Conservation (phyloP, 331 rosid genomes). For the Erythrophleum ivorense region DNA sequence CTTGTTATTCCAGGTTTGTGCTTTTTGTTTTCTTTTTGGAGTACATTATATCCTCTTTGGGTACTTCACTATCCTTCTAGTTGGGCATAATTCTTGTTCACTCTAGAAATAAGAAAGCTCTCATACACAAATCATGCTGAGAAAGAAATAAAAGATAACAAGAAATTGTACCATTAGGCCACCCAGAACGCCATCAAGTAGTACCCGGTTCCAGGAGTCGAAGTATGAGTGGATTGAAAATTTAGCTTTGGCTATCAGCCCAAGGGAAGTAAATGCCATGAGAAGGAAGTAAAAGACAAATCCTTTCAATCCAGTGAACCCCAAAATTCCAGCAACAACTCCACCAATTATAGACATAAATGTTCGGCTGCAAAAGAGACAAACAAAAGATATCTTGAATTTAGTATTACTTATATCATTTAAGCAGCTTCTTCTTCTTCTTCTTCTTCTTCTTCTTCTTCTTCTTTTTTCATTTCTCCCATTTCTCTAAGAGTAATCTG, state of each 20-base stretch:
- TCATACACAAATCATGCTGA: constrained; percentile 19
- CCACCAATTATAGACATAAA: constrained; percentile 92
- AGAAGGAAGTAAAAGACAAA: constrained; percentile 64
- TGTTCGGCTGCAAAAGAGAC: constrained; percentile 76
- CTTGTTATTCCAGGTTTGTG: constrained; percentile 1
- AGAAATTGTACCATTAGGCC: constrained; percentile 70
- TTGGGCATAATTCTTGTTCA: constrained; percentile 18
- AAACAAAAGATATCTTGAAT: background rate
- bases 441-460: background rate
- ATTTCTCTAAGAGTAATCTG: constrained; percentile 4
- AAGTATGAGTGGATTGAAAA: constrained; percentile 73
- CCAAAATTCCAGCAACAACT: constrained; percentile 92
- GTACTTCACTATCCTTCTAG: constrained; percentile 1
- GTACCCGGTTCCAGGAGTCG: constrained; percentile 71
- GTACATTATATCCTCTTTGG: constrained; percentile 19
- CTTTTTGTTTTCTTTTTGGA: constrained; percentile 2
- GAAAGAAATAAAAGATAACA: constrained; percentile 33
- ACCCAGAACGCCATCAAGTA: constrained; percentile 72
- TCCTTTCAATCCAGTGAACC: constrained; percentile 71
- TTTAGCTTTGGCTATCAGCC: constrained; percentile 65
- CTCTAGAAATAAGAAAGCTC: constrained; percentile 5
- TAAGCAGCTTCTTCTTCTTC: background rate
- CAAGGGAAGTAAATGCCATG: constrained; percentile 64
- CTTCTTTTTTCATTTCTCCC: background rate
- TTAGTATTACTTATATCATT: background rate